phyloP scores from a whole-genome alignment of 495 filamentous ascomycete genomes.

The Talaromyces trachyspermus region DNA sequence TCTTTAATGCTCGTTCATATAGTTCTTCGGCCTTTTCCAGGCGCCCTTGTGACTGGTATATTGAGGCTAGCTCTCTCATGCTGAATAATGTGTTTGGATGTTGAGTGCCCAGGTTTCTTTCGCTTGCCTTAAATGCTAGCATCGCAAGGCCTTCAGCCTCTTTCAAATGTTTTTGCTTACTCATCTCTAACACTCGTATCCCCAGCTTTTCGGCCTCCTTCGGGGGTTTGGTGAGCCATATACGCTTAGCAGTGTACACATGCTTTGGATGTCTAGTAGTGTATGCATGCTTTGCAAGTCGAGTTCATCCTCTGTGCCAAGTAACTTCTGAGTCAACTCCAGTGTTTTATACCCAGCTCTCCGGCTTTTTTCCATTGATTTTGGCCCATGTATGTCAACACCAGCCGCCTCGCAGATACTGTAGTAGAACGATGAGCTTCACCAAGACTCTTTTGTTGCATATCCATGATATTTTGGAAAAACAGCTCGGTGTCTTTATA shows the following conservation, averaged over 20 bases:
- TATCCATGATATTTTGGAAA: constrained; percentile 3
- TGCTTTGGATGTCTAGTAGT: constrained; percentile 12
- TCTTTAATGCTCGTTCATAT: constrained; percentile 19
- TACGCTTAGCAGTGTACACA: constrained; percentile 10
- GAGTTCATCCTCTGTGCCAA: constrained; percentile 30
- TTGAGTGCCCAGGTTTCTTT: constrained; percentile 15
- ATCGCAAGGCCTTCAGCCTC: constrained; percentile 11
- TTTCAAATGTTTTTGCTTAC: constrained; percentile 9
- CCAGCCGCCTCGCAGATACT: constrained; percentile 10
- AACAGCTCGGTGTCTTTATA: constrained; percentile 13
- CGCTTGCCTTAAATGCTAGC: constrained; percentile 10
- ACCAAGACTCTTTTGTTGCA: constrained; percentile 7
- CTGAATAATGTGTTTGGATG: constrained; percentile 15
- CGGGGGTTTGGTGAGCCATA: too few species aligned
- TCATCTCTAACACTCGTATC: constrained; percentile 11
- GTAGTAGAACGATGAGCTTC: constrained; percentile 15
- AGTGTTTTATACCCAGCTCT: constrained; percentile 12
- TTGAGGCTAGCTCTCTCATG: constrained; percentile 22
- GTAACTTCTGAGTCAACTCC: constrained; percentile 9
- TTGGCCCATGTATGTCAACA: constrained; percentile 11
- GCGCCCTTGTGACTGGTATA: constrained; percentile 21
- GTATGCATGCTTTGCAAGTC: constrained; percentile 18
- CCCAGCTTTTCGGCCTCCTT: constrained; percentile 17
- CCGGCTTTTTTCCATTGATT: constrained; percentile 21
- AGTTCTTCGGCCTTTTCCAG: constrained; percentile 25